These are phyloP conservation scores for Oidiodendron maius DNA, from an alignment of 495 filamentous ascomycete genomes.

Conservation along the genomic window DNA sequence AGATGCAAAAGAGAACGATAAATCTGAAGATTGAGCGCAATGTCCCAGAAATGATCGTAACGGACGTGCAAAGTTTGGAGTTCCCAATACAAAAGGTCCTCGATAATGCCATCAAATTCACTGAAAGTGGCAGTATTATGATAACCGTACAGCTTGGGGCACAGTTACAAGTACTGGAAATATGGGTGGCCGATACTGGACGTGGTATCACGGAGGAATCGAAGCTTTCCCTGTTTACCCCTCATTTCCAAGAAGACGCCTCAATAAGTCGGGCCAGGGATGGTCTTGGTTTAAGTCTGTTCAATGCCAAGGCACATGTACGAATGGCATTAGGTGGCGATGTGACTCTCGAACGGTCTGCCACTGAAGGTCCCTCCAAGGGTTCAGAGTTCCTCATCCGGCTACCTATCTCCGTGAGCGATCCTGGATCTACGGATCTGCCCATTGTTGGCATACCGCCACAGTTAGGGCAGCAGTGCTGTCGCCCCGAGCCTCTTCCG, in stretches of 20 bases:
- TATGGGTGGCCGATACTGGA: conserved; percentile 63
- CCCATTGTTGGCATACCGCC: conserved; percentile 14
- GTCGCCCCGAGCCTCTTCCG: conserved; percentile 7
- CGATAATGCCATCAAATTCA: conserved; percentile 78
- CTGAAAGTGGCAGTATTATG: conserved; percentile 60
- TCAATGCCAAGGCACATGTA: conserved; percentile 72
- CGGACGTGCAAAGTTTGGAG: conserved; percentile 27
- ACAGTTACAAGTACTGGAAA: conserved; percentile 42
- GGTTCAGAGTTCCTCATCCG: conserved; percentile 74
- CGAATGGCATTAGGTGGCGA: conserved; percentile 68
- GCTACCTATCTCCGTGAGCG: conserved; percentile 38
- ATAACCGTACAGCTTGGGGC: conserved; percentile 43
- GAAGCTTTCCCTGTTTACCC: conserved; percentile 65
- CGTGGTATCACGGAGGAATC: conserved; percentile 68
- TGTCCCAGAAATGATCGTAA: conserved; percentile 61
- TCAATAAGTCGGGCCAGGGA: conserved; percentile 68
- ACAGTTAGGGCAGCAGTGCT: neutral
- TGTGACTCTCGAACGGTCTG: conserved; percentile 60
- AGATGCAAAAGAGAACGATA: conserved; percentile 53
- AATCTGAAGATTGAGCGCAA: conserved; percentile 60
- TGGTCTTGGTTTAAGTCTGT: conserved; percentile 66
- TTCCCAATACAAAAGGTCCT: conserved; percentile 71
- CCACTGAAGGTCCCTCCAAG: conserved; percentile 58
- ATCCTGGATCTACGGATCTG: conserved; percentile 3
- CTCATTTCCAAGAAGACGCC: conserved; percentile 67